Base-by-base conservation (phyloP, 345 rosid genomes). In the Hibiscus mutabilis region DNA sequence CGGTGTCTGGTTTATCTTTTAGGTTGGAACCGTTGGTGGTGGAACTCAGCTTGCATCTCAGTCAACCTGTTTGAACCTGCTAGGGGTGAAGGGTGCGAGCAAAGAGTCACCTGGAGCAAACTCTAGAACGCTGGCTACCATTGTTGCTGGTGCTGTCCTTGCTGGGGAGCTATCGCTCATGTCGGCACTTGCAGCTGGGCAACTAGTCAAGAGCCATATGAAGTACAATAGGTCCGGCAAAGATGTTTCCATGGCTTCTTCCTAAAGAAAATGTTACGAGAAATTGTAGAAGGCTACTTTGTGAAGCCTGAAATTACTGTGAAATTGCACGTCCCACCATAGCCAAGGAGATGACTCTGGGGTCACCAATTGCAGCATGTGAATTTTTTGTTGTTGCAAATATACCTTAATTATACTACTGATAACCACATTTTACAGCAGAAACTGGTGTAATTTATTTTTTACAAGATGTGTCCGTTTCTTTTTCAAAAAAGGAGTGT, bases 1-100 rank as follows among this genome's bases (percentile, higher is more conserved):
- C 29, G 19, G 16, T 57, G 3, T 44, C 46, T 2, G 3, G 91
- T 24, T 29, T 69, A 8, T 18, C 22, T 44, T 65, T 37, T 81
- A 88, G 92, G 93, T 88, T 47, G 93, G 93, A 2, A 89, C 93
- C 1, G 84, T 89, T 9, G 93, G 93, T 49, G 93, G 93, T 9
- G 93, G 93, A 49, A 89, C 93, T 22, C 91, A 86, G 73, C 93
- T 89, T 53, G 88, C 91, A 31, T 31, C 35, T 31, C 35, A 31
- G 35, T 31, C 35, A 31, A 6, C 35, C 35, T 31, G 35, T 31
- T 31, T 31, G 35, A 31, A 31, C 35, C 35, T 31, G 57, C 88
- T 89, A 0, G 91, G 91, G 0, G 91, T 86, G 35, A 89, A 89
- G 74, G 93, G 89, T n/a, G 86, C 93, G 6, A 82, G 66, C 77